Conservation (phyloP, 768 basidiomycete species). For the Psilocybe sp. region DNA sequence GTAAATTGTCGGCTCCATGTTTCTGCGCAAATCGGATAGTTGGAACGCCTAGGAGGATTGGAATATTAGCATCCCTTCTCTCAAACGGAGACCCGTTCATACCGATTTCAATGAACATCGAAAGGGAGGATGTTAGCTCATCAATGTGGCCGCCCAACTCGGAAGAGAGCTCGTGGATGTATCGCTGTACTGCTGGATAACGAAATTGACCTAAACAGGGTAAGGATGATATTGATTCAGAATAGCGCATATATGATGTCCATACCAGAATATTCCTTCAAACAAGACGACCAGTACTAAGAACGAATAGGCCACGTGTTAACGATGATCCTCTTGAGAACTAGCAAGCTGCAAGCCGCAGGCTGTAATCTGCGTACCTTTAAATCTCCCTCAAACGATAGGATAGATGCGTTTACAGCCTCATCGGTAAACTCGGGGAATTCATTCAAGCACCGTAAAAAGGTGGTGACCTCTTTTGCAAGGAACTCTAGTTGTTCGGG, state of each 20-base stretch:
- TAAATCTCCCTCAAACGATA: conserved; percentile 67
- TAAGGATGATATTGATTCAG: background rate
- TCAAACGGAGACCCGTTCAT: conserved; percentile 14
- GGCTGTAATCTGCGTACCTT: conserved; percentile 35
- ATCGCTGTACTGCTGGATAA: conserved; percentile 68
- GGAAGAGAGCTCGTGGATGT: conserved; percentile 69
- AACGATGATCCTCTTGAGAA: conserved; percentile 1
- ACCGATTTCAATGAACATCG: conserved; percentile 78
- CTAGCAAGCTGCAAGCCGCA: too few relatives aligned
- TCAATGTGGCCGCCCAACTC: conserved; percentile 78
- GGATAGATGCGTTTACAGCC: conserved; percentile 63
- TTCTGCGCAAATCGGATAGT: conserved; percentile 76
- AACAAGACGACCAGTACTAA: conserved; percentile 77
- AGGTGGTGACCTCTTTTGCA: conserved; percentile 65
- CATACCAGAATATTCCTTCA: conserved; percentile 60
- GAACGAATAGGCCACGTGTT: background rate
- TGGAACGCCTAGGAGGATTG: conserved; percentile 53
- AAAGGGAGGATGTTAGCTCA: conserved; percentile 62
- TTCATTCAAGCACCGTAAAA: conserved; percentile 69
- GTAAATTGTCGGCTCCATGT: conserved; percentile 64
- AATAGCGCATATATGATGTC: background rate
- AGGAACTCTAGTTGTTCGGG: conserved; percentile 62
- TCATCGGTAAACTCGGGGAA: conserved; percentile 80
- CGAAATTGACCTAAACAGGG: conserved; percentile 58
- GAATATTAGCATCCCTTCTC: background rate